Evolutionary conservation across 2,329 filamentous ascomycete genomes (phyloP), one percentile per base, ranked within the genome.

Genomic region (Trichophyton schoenleinii): DNA sequence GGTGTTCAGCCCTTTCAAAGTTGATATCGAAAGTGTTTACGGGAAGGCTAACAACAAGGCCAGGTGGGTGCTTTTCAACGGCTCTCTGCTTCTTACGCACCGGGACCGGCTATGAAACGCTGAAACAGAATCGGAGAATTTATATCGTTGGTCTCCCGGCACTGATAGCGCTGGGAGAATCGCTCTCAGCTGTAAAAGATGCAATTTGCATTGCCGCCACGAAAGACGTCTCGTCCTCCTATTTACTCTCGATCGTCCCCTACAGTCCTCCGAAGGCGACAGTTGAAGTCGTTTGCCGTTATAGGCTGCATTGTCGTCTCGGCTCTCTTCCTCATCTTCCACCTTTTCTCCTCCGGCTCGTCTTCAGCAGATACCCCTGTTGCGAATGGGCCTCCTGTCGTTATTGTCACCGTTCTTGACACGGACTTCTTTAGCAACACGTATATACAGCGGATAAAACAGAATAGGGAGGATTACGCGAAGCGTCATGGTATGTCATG

Each of bases 191-290:
- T 25, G n/a, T 52, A 11, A 34, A 59, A 58, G 57, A 94, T 96
- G 90, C 91, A 96, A 74, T 91, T 92, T 80, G 90, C 91, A 65
- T 86, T 95, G 68, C 91, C 91, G 61, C 84, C 89, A 69, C 87
- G 91, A 74, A 95, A 92, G 77, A 85, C 83, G 70, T 92, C 88
- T 66, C 85, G 87, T 70, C 84, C 87, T 66, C 83, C 85, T 66
- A 85, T 87, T 34, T 92, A 89, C 75, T 80, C 66, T 77, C 84
- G 69, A 76, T 69, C 74, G 25, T 70, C 74, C 57, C 64, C 75
- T 28, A 70, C 73, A 34, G 66, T 69, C 48, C 69, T 75, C 64
- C 83, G 87, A 64, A 81, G 83, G 67, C 83, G 81, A 69, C 84
- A 87, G 66, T 70, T 87, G 60, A 84, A 84, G 71, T 74, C 82